Evolutionary conservation across 1,284 basidiomycete species (phyloP), one percentile per base, ranked within the genome.

Genomic region (Pascua sp.): DNA sequence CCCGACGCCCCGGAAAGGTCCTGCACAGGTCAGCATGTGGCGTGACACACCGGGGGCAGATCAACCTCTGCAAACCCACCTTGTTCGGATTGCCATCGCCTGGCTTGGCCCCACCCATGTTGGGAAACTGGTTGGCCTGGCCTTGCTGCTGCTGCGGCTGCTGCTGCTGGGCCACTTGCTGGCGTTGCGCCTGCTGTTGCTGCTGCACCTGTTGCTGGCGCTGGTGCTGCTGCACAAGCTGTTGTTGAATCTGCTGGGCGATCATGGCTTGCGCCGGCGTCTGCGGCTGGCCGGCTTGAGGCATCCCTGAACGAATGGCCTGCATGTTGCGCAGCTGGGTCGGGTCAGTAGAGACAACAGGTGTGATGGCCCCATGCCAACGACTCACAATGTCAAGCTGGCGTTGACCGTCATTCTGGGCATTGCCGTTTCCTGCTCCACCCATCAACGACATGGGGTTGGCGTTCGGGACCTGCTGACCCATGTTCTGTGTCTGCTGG

Each of bases 381-480:
- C 4, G 8, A 53, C 61, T 46, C 24, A 59, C 60, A 43, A 62
- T 56, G 36, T 62, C 60, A 17, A 62, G 47, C 49, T 62, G 60
- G 18, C 60, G 49, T 18, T 56, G 53, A 24, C 47, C 42, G 11
- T 58, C 58, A 12, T 18, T 37, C 15, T 54, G 49, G 47, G 37
- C 42, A 47, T 47, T 47, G 42, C 16, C 44, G n/a, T n/a, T n/a
- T n/a, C n/a, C n/a, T n/a, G n/a, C n/a, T n/a, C n/a, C n/a, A n/a
- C n/a, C n/a, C 42, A 40, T 39, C 49, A 46, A 47, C n/a, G 36
- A 32, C 32, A 47, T 16, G 42, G 36, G 42, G 53, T 44, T 49
- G 32, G 46, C 47, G 36, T 17, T 48, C 12, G 41, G 46, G 36
- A 41, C 24, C 38, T 55, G 49, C 55, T 56, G 49, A 15, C 47